Evolutionary conservation across 2,329 filamentous ascomycete genomes (phyloP), one percentile per base, ranked within the genome.

Genomic region (Fusarium citri): DNA sequence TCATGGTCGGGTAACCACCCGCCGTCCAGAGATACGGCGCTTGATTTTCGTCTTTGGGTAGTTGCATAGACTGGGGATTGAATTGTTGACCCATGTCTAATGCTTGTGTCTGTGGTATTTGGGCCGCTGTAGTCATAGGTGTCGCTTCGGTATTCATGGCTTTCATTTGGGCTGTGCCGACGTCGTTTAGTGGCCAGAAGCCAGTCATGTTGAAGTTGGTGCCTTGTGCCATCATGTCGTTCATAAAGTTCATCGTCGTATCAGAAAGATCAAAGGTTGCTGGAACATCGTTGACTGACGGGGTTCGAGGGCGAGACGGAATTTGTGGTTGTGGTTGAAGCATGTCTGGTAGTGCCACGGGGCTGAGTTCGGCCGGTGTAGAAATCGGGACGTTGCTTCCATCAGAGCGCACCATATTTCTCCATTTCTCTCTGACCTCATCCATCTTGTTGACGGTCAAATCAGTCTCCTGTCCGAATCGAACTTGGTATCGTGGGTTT

Each of bases 391-490:
- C 28, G 23, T 63, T 66, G 14, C 75, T 70, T 1, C 69, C 73
- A 2, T 78, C 78, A 7, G 76, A 76, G 18, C 79, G 78, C 8
- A 89, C 80, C 10, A 89, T 76, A 43, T 80, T 78, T 41, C 85
- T 81, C 87, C 87, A 89, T 31, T 81, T 81, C 14, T 86, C 82
- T 20, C 82, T 77, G 8, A 80, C 71, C 46, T 83, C 79, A n/a
- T 85, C 84, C 67, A 85, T 79, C 18, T 79, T 79, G 41, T 78
- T 79, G 47, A 86, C 85, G 22, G 84, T 77, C 3, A 81, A 84
- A 6, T 82, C 84, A 1, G 85, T 83, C 5, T 85, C 77, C 11
- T 83, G 81, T 5, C 82, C 82, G 54, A 88, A 85, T n/a, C 80
- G 82, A 28, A 80, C 79, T 5, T 83, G 82, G 16, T 64, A 64